Evolutionary conservation across 2,329 filamentous ascomycete species (phyloP).

Genomic region (Calonectria hawksworthii): DNA sequence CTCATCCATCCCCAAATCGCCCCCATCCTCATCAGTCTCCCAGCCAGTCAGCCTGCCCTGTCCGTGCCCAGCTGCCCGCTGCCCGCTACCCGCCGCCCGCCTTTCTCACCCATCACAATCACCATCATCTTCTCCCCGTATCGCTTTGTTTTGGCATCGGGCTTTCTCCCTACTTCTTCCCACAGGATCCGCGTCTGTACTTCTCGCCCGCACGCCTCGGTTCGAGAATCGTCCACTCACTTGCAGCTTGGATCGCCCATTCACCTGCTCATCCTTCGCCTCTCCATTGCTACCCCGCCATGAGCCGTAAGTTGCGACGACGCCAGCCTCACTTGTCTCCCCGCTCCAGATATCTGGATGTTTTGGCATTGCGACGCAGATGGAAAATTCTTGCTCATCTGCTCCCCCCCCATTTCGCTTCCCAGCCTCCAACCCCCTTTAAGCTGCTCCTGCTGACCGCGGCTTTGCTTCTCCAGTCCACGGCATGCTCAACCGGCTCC

Average conservation of each 20-base stretch:
- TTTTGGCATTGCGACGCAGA: not conserved
- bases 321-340: slow-evolving; percentile 43
- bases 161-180: slow-evolving; percentile 1
- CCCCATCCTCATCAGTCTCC: slow-evolving; percentile 2
- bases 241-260: not conserved
- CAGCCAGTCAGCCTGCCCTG: slow-evolving; percentile 11
- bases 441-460: slow-evolving; percentile 40
- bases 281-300: slow-evolving; percentile 38
- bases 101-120: slow-evolving; percentile 16
- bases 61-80: not conserved
- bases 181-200: slow-evolving; percentile 5
- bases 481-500: slow-evolving; percentile 94
- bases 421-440: not conserved
- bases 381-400: not conserved
- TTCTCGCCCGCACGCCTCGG: not conserved
- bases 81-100: slow-evolving; percentile 2
- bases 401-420: not conserved
- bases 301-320: slow-evolving; percentile 51
- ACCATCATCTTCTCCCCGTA: not conserved
- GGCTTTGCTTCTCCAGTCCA: slow-evolving; percentile 69
- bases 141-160: slow-evolving; percentile 12
- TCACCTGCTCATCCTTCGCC: slow-evolving; percentile 44
- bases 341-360: slow-evolving; percentile 27
- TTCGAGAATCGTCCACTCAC: not conserved
- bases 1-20: slow-evolving; percentile 16